Base-by-base conservation (phyloP, 805 yeast genomes). In the Wickerhamiella musiphila region DNA sequence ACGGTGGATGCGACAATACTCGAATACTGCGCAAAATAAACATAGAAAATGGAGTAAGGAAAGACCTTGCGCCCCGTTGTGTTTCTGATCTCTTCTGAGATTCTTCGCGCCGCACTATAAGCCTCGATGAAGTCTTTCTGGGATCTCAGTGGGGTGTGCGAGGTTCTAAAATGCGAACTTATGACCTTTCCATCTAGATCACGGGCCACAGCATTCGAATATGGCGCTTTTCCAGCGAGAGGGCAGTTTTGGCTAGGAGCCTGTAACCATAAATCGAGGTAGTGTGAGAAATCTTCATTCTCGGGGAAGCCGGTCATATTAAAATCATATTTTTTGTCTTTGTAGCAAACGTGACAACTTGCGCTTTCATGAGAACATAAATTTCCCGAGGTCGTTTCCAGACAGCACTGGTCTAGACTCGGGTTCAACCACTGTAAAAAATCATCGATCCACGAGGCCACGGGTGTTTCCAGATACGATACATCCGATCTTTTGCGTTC, bases 211-310 rank as follows among this genome's bases (percentile, higher is more conserved):
- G 83, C 61, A 4, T 61, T 54, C 1, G 78, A 63, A 49, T 86
- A 86, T 0, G 95, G 93, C 0, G 95, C 95, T 47, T 78, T 78
- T 2, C 98, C 98, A 3, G 94, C 96, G 18, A 86, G 57, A 1
- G 96, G 94, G 52, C 98, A 86, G 2, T 86, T 81, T 45, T 78
- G 90, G 35, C 93, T 78, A 17, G 81, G 78, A 1, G 81, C 57
- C 24, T 70, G 62, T 17, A 86, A 78, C 98, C 98, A 86, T 26
- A 76, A 68, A 15, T 67, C 53, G 48, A 83, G 75, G 44, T 63
- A 81, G 28, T 58, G 60, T 70, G 78, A 68, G 46, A 86, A 86
- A 22, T 73, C 73, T 1, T 63, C 66, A 23, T 70, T 71, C 44
- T 69, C 70, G 0, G 98, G 98, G 47, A 90, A 71, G 0, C 90